Evolutionary conservation across 2,329 filamentous ascomycete species (phyloP), one percentile per base, ranked within the genome.

Genomic region (Pseudocercospora macadamiae): DNA sequence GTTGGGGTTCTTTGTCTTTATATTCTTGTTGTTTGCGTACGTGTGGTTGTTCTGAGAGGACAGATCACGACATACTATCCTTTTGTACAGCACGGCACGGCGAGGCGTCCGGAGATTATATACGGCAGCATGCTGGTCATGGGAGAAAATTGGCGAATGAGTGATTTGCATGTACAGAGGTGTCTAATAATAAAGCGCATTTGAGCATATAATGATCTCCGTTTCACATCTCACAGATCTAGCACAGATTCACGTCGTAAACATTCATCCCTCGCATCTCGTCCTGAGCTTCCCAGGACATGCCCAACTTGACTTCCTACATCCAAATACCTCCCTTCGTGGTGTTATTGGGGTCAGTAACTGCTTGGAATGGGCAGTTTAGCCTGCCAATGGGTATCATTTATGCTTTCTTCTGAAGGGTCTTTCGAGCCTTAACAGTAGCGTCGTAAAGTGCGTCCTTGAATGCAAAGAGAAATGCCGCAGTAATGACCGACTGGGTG

Each of bases 401-500:
- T 55, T 61, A 65, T 12, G 57, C 62, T 61, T 63, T 66, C 57
- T 61, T 57, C 10, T 45, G 53, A 25, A 71, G 51, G 8, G 45
- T 66, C 42, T 61, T 64, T 32, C 90, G 82, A 28, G 91, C 83
- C 68, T 81, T 84, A 51, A 93, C 78, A 0, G 87, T 93, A 76
- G 89, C 86, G 70, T 91, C 90, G 74, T 97, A 99, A 4, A 99
- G 83, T 5, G 91, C 90, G 73, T 99, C 95, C 82, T 99, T 99
- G 81, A 99, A 97, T 1, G 93, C 95, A 74, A 99, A 99, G 59
- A 99, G 80, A 77, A 97, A 92, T 2, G 95, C 95, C 4, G 95
- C 95, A 3, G 95, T 99, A 62, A 99, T 84, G 45, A 97, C 95
- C 73, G 93, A 97, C 79, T 99, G 95, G 18, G 92, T 93, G 66